A percentile compares a stretch with the other conserved stretches of the same genome.
Conservation (phyloP, 2,329 filamentous ascomycete genomes). For the Didymella segeticola region DNA sequence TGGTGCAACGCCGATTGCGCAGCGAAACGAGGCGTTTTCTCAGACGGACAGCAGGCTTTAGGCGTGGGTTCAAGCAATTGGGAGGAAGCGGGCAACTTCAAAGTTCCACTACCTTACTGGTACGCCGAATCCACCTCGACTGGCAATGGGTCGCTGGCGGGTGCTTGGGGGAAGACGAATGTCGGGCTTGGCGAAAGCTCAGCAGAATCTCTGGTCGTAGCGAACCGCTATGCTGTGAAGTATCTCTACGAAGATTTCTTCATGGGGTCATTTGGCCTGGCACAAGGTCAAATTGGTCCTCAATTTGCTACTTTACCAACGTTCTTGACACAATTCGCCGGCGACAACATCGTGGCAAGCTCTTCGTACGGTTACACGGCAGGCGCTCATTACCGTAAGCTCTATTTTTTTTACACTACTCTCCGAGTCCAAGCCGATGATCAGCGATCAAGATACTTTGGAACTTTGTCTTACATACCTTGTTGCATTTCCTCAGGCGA, state of each 20-base stretch:
- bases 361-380: conserved; percentile 45
- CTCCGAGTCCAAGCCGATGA: no score
- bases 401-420: background rate
- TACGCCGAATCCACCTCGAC: conserved; percentile 14
- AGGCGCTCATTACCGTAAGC: conserved; percentile 47
- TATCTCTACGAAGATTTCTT: conserved; percentile 33
- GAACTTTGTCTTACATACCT: no score
- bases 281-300: conserved; percentile 17
- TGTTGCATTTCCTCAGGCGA: no score
- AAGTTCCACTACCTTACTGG: conserved; percentile 29
- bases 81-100: conserved; percentile 20
- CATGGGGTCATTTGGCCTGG: conserved; percentile 42
- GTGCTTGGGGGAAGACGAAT: conserved; percentile 29
- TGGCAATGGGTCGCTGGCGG: conserved; percentile 15
- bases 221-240: conserved; percentile 27
- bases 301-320: conserved; percentile 17
- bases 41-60: conserved; percentile 18
- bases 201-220: conserved; percentile 15
- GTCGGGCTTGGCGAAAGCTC: conserved; percentile 38
- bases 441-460: no score
- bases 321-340: conserved; percentile 30
- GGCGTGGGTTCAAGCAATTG: conserved; percentile 35
- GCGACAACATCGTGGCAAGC: conserved; percentile 27
- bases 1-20: conserved; percentile 42
- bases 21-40: conserved; percentile 35